Conservation (phyloP, 768 basidiomycete genomes). For the Mycena filopes region DNA sequence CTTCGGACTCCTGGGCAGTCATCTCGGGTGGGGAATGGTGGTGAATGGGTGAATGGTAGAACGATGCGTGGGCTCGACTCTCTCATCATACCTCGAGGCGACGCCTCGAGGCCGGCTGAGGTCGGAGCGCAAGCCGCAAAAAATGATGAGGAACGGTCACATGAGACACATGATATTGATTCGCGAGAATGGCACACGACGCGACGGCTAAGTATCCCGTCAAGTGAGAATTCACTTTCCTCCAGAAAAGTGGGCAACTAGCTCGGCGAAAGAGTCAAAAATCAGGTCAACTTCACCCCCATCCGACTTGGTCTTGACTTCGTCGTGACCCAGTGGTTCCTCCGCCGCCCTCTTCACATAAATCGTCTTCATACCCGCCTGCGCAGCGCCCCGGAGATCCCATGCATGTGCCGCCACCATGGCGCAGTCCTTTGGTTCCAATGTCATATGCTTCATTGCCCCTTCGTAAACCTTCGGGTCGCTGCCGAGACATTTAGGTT, state of each 20-base stretch:
- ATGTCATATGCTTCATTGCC: constrained; percentile 59
- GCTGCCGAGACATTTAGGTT: constrained; percentile 39
- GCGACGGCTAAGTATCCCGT: not conserved
- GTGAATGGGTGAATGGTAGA: not conserved
- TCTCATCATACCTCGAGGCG: constrained; percentile 26
- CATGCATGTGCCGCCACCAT: constrained; percentile 74
- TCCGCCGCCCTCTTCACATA: constrained; percentile 66
- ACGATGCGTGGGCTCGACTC: constrained; percentile 22
- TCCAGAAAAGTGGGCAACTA: constrained; percentile 42
- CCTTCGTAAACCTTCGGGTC: constrained; percentile 63
- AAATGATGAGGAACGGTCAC: constrained; percentile 4
- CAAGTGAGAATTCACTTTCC: not conserved
- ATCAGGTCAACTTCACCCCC: constrained; percentile 72
- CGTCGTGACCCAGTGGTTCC: constrained; percentile 41
- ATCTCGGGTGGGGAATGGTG: constrained; percentile 24
- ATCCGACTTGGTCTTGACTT: constrained; percentile 57
- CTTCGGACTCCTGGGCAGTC: constrained; percentile 25
- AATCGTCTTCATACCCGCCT: constrained; percentile 65
- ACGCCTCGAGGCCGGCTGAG: constrained; percentile 22
- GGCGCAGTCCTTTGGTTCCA: constrained; percentile 61
- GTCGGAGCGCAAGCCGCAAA: not conserved
- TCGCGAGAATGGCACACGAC: not conserved
- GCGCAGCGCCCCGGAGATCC: constrained; percentile 66
- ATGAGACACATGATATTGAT: not conserved
- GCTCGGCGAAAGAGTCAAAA: constrained; percentile 60